Evolutionary conservation across 805 yeast genomes (phyloP), one percentile per base, ranked within the genome.

Genomic region (Suhomyces faveliae): DNA sequence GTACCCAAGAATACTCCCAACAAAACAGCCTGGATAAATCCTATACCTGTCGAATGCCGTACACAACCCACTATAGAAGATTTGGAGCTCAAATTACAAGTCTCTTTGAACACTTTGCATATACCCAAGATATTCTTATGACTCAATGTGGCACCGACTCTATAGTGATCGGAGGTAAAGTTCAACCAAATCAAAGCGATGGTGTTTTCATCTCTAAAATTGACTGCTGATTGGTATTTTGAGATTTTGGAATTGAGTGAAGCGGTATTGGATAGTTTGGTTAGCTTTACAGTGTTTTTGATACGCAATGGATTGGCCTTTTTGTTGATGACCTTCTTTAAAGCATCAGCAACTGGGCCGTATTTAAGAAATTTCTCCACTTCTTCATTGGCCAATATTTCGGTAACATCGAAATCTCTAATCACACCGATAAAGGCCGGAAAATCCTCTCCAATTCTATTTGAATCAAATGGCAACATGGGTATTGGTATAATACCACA

Each of bases 21-120:
- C 30, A 91, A 66, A 46, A 83, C 83, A n/a, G 96, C 78, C 63
- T 89, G 92, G 22, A 94, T 68, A 61, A 94, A 91, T 0, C 99
- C 99, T 22, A 92, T 65, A 0, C 97, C 97, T 2, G 78, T 68
- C 1, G 89, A 80, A 55, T 91, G 92, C 39, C 95, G 80, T 7
- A 89, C 95, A 64, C 96, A 84, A 0, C 96, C 96, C 37, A 92
- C 74, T 5, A 94, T 73, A 0, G 97, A 85, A 35, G 81, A 79
- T 27, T 79, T 76, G 35, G 87, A 78, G 11, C 84, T 77, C 67
- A 94, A 74, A 51, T 89, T 92, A 59, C 96, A 88, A 0, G 98
- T 92, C 61, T 92, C 97, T 57, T 94, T 92, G 60, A 89, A 78
- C 17, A 88, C 87, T 58, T 91, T 89, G 66, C 97, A 90, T 64